Evolutionary conservation across 495 filamentous ascomycete species (phyloP).

Genomic region (Penicillium pancosmium): DNA sequence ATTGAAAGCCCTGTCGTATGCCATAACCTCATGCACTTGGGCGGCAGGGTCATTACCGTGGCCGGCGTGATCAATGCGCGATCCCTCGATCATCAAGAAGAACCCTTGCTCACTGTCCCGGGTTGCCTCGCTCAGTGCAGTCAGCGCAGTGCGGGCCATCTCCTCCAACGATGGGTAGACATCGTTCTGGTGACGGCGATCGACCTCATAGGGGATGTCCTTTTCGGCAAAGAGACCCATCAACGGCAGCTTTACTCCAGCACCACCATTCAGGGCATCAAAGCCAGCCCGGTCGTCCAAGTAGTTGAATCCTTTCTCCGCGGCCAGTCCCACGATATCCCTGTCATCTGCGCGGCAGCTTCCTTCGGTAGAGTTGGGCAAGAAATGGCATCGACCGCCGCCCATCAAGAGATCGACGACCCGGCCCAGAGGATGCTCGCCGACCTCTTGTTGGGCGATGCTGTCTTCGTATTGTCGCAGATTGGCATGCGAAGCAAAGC

Average conservation of each 20-base stretch:
- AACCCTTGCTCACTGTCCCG: constrained; percentile 86
- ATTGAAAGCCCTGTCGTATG: constrained; percentile 85
- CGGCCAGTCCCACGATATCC: constrained; percentile 67
- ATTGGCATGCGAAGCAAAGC: constrained; percentile 89
- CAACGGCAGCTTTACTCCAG: constrained; percentile 74
- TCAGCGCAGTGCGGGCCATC: constrained; percentile 84
- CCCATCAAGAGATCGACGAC: constrained; percentile 91
- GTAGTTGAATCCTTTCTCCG: constrained; percentile 79
- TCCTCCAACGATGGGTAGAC: constrained; percentile 88
- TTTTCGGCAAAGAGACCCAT: constrained; percentile 81
- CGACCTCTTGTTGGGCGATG: constrained; percentile 90
- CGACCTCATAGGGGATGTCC: constrained; percentile 92
- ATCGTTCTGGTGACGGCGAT: constrained; percentile 75
- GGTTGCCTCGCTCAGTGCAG: constrained; percentile 79
- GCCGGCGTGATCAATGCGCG: constrained; percentile 93
- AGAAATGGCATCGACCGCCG: constrained; percentile 90
- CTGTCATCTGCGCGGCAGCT: constrained; percentile 78
- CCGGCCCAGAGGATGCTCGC: constrained; percentile 80
- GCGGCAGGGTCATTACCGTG: constrained; percentile 94
- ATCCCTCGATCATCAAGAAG: constrained; percentile 98
- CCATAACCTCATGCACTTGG: constrained; percentile 91
- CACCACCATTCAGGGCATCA: constrained; percentile 71
- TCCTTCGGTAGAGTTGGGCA: constrained; percentile 73
- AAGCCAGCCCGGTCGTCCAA: constrained; percentile 73
- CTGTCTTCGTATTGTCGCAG: constrained; percentile 78